These are phyloP conservation scores for Leptosphaerulina australis DNA, from an alignment of 2,329 filamentous ascomycete species.

Conservation along the genomic window DNA sequence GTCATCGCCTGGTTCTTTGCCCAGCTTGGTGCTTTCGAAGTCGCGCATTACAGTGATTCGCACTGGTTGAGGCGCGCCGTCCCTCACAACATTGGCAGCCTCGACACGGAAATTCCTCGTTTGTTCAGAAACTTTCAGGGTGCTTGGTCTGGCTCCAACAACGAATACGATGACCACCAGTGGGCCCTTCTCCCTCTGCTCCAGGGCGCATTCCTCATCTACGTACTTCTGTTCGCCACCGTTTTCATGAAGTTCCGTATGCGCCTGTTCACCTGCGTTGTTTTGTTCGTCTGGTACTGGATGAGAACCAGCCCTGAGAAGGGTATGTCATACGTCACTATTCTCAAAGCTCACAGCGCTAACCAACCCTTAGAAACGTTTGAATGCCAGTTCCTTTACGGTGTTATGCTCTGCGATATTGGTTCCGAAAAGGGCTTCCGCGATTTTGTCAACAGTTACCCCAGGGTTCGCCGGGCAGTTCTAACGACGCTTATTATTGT, in stretches of 20 bases:
- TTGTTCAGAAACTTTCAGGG: conserved; percentile 55
- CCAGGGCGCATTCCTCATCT: conserved; percentile 59
- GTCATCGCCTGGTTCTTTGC: conserved; percentile 58
- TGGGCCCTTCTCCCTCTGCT: conserved; percentile 61
- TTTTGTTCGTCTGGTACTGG: conserved; percentile 58
- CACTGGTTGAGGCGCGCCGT: conserved; percentile 60
- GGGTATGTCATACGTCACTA: conserved; percentile 44
- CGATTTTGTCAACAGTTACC: conserved; percentile 49
- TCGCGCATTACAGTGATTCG: conserved; percentile 56
- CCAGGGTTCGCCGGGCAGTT: conserved; percentile 49
- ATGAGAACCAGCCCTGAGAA: conserved; percentile 54
- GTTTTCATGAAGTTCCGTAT: conserved; percentile 57
- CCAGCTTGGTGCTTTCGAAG: conserved; percentile 56
- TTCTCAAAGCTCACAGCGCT: conserved; percentile 2
- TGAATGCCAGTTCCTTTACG: conserved; percentile 59
- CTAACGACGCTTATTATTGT: conserved; percentile 49
- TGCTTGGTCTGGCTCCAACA: conserved; percentile 59
- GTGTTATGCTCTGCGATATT: conserved; percentile 59
- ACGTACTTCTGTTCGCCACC: conserved; percentile 55
- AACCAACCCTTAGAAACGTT: conserved; percentile 56
- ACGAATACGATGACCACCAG: conserved; percentile 61
- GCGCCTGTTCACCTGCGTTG: conserved; percentile 53
- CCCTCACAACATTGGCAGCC: conserved; percentile 51
- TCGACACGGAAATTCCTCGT: conserved; percentile 54
- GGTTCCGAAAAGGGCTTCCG: conserved; percentile 56